These are phyloP conservation scores for Anastatica hierochuntica DNA, from an alignment of 345 rosid genomes.

Conservation along the genomic window DNA sequence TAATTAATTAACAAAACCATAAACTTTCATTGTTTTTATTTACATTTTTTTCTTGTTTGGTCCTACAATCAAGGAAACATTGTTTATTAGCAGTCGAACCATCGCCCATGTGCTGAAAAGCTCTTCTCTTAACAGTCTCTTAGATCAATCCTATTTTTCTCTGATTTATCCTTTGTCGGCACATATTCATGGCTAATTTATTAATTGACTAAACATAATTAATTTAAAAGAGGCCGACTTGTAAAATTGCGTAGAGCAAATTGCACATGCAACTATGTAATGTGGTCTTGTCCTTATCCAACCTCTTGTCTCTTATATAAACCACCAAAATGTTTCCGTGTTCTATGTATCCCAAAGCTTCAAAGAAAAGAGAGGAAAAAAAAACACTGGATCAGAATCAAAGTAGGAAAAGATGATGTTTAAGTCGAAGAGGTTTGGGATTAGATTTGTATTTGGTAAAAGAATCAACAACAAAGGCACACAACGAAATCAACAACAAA, in stretches of 20 bases:
- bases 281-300: slow-evolving; percentile 15
- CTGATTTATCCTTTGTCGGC: slow-evolving; percentile 25
- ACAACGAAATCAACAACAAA: slow-evolving; percentile 24
- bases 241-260: slow-evolving; percentile 6
- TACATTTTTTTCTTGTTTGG: not conserved
- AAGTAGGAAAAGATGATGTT: slow-evolving; percentile 34
- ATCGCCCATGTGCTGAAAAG: slow-evolving; percentile 19
- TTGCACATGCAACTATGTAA: slow-evolving; percentile 29
- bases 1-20: not conserved
- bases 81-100: slow-evolving; percentile 18
- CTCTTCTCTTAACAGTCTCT: too few relatives aligned
- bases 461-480: slow-evolving; percentile 15
- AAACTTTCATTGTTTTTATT: not conserved
- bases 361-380: not conserved
- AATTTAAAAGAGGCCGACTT: slow-evolving; percentile 1
- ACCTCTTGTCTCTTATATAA: slow-evolving; percentile 18
- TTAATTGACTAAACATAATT: not conserved
- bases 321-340: slow-evolving; percentile 8
- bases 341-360: not conserved
- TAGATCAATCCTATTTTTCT: slow-evolving; percentile 11
- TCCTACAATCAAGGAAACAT: slow-evolving; percentile 20
- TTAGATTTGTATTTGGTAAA: slow-evolving; percentile 43
- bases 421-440: slow-evolving; percentile 60
- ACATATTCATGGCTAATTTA: slow-evolving; percentile 2
- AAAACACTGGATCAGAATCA: too few relatives aligned